Evolutionary conservation across 306 rosid species (phyloP).

Genomic region (Sophora flavescens): DNA sequence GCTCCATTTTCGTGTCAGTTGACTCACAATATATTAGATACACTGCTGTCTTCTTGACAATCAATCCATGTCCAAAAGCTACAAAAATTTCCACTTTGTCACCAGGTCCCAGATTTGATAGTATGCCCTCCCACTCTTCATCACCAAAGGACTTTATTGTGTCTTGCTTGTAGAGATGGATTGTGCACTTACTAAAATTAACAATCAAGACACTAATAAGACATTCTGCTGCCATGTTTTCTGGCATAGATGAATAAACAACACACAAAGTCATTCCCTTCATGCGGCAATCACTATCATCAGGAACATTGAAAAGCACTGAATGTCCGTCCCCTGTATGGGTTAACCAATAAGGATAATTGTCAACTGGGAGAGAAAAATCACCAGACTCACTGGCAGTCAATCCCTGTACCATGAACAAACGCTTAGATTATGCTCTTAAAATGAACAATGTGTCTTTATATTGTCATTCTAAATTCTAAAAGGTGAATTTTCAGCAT

Average conservation of each 20-base stretch:
- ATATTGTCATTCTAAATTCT: neutral
- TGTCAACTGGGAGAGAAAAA: neutral
- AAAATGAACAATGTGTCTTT: neutral
- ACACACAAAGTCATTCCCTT: slow-evolving; percentile 2
- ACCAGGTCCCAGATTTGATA: neutral
- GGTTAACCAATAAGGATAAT: slow-evolving; percentile 4
- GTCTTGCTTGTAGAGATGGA: slow-evolving; percentile 5
- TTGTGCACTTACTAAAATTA: neutral
- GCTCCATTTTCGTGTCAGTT: neutral
- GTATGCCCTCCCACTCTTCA: neutral
- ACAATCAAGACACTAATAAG: neutral
- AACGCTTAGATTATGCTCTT: neutral
- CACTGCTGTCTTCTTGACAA: neutral
- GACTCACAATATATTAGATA: neutral
- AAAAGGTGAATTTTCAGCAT: neutral
- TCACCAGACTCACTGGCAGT: neutral
- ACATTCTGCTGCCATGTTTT: neutral
- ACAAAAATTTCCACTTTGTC: neutral
- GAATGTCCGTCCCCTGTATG: neutral
- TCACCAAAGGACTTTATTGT: neutral
- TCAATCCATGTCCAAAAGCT: neutral
- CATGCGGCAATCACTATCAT: neutral
- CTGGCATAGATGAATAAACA: neutral
- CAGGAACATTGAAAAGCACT: neutral
- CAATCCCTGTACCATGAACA: neutral